Evolutionary conservation across 345 rosid genomes (phyloP), one percentile per base, ranked within the genome.

Genomic region (Aegle marmelos): DNA sequence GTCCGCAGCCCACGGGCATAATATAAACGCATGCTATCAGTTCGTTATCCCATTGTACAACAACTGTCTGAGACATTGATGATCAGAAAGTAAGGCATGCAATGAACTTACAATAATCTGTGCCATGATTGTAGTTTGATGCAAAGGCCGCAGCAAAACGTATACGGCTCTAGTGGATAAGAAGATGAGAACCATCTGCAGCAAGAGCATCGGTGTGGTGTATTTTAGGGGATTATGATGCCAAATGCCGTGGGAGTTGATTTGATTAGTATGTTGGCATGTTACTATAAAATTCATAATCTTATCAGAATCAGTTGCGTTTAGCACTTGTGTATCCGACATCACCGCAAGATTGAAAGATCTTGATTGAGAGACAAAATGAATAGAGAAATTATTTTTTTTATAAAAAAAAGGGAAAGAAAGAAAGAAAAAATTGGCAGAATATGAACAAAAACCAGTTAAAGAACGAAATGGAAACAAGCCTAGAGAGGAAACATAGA

Each of bases 61-160:
- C 50, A 45, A 45, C 11, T 45, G 50, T 13, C 17, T 45, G 17
- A 45, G 13, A 45, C 17, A 45, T 13, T 13, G 5, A 45, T 45
- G 5, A 16, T 45, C 13, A 45, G 50, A 45, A 13, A 45, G 11
- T 45, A 13, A 3, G 13, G 50, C 50, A 45, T 45, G 17, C 50
- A 45, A 45, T 45, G 50, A 13, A 30, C 80, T 48, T 75, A 80
- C 83, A 17, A 80, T 21, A 50, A 80, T 27, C 28, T 80, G 66
- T 14, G 83, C 61, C 25, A 25, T 76, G 31, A 75, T 27, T 9
- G 21, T 24, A 39, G 71, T 50, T 57, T 60, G 79, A 7, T 68
- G 45, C 0, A 70, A 36, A 53, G 75, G 83, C 25, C 56, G 72
- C 31, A 76, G 6, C 14, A 80, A 19, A 33, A 62, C 7, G 79